phyloP scores from a whole-genome alignment of 257 asterid genomes.

The Linaria vulgaris region DNA sequence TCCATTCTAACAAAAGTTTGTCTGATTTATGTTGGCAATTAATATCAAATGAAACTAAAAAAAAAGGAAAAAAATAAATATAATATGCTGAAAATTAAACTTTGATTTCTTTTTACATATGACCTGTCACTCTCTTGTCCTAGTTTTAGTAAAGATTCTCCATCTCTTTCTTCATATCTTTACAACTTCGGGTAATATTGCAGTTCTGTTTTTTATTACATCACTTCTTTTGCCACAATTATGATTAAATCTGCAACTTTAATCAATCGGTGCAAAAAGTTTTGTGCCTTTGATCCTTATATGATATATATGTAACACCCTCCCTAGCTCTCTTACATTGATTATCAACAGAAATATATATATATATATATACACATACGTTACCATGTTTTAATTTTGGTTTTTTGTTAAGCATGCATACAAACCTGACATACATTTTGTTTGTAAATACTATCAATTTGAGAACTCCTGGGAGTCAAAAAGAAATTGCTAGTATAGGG shows the following conservation, averaged over 20 bases:
- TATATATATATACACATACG: background rate
- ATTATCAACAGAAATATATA: constrained; percentile 31
- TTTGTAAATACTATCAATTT: too few species aligned
- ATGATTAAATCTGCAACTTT: constrained; percentile 40
- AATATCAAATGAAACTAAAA: too few species aligned
- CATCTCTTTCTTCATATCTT: constrained; percentile 31
- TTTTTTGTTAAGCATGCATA: too few species aligned
- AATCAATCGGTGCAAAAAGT: constrained; percentile 59
- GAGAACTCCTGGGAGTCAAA: too few species aligned
- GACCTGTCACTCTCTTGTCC: constrained; percentile 27
- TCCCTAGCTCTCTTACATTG: constrained; percentile 17
- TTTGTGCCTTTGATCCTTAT: constrained; percentile 66
- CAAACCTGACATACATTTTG: too few species aligned
- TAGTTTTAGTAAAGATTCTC: constrained; percentile 48
- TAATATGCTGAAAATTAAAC: too few species aligned
- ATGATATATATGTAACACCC: constrained; percentile 20
- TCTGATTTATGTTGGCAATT: too few species aligned
- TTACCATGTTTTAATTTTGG: too few species aligned
- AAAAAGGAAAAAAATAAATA: too few species aligned
- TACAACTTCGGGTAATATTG: background rate
- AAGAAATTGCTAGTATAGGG: too few species aligned
- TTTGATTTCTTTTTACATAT: constrained; percentile 21
- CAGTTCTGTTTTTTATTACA: background rate
- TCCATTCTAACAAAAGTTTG: too few species aligned
- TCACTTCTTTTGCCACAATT: constrained; percentile 30